These are phyloP conservation scores for Bruguiera sexangula DNA, from an alignment of 345 rosid species.

Conservation along the genomic window DNA sequence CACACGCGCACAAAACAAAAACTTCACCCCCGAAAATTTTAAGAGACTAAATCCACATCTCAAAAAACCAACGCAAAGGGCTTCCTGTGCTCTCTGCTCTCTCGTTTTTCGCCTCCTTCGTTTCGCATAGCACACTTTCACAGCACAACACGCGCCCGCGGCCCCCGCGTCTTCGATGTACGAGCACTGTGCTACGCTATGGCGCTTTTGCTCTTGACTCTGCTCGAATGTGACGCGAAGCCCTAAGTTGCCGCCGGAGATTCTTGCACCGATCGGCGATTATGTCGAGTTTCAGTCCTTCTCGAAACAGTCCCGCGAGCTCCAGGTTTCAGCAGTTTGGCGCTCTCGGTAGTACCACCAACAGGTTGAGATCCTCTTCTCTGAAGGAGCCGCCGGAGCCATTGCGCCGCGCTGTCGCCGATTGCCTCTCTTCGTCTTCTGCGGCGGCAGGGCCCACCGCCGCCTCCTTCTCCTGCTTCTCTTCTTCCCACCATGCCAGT, in stretches of 20 bases:
- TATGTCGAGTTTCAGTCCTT: slow-evolving; percentile 59
- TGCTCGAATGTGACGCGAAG: not conserved
- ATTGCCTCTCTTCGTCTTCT: slow-evolving; percentile 53
- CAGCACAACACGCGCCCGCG: not conserved
- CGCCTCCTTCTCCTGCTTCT: slow-evolving; percentile 31
- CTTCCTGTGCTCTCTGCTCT: too few relatives aligned
- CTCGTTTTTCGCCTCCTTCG: not conserved
- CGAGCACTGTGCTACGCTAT: not conserved
- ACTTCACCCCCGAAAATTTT: too few relatives aligned
- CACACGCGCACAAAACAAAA: not conserved
- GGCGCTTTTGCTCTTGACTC: slow-evolving; percentile 2
- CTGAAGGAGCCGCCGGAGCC: slow-evolving; percentile 94
- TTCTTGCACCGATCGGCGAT: not conserved
- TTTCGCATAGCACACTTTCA: not conserved
- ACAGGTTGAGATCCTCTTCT: slow-evolving; percentile 85
- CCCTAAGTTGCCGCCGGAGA: not conserved
- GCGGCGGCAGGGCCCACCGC: slow-evolving; percentile 46
- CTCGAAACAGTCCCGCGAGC: slow-evolving; percentile 63
- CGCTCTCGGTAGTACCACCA: slow-evolving; percentile 36
- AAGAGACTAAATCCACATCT: slow-evolving; percentile 15
- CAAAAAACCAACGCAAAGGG: too few relatives aligned
- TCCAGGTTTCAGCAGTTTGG: slow-evolving; percentile 53
- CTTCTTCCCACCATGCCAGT: slow-evolving; percentile 53
- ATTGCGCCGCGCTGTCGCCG: slow-evolving; percentile 83
- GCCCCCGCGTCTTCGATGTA: not conserved